Evolutionary conservation across 2,329 filamentous ascomycete genomes (phyloP).

Genomic region (Ophiocordyceps sinensis): DNA sequence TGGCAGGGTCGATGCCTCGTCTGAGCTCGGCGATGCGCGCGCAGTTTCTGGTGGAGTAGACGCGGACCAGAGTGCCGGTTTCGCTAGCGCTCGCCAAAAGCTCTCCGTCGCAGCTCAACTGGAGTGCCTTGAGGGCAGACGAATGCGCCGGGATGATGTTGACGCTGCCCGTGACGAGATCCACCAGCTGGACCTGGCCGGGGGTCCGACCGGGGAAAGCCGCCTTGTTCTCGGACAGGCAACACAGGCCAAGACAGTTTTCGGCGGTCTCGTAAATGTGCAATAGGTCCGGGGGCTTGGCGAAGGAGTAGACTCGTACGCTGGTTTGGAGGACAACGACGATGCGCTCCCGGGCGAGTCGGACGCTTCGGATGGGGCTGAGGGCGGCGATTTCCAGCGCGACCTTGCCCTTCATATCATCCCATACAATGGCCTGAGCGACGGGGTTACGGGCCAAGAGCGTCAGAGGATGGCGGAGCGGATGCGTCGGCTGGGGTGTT

Average conservation of each 20-base stretch:
- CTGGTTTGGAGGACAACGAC: constrained; percentile 71
- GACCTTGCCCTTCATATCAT: constrained; percentile 61
- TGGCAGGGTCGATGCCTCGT: constrained; percentile 75
- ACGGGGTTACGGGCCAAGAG: too few species aligned
- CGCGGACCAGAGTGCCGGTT: constrained; percentile 74
- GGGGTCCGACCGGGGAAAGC: constrained; percentile 77
- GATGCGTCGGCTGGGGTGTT: too few species aligned
- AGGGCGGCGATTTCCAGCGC: constrained; percentile 69
- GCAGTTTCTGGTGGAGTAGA: constrained; percentile 70
- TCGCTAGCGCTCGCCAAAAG: constrained; percentile 83
- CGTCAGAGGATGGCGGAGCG: not conserved
- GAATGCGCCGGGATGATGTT: constrained; percentile 90
- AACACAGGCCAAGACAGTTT: constrained; percentile 70
- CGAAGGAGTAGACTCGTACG: constrained; percentile 68
- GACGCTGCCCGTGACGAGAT: constrained; percentile 64
- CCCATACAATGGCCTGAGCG: constrained; percentile 68
- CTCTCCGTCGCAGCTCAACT: constrained; percentile 65
- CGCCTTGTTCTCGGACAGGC: constrained; percentile 56
- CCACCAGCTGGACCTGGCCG: constrained; percentile 81
- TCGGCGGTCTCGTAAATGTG: constrained; percentile 74
- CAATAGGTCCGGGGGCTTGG: constrained; percentile 53
- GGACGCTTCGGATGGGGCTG: constrained; percentile 66
- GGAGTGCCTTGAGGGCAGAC: constrained; percentile 61
- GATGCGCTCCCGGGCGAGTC: constrained; percentile 61
- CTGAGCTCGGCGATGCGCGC: constrained; percentile 73